phyloP scores from a whole-genome alignment of 495 filamentous ascomycete species.

The Lentithecium fluviatile region DNA sequence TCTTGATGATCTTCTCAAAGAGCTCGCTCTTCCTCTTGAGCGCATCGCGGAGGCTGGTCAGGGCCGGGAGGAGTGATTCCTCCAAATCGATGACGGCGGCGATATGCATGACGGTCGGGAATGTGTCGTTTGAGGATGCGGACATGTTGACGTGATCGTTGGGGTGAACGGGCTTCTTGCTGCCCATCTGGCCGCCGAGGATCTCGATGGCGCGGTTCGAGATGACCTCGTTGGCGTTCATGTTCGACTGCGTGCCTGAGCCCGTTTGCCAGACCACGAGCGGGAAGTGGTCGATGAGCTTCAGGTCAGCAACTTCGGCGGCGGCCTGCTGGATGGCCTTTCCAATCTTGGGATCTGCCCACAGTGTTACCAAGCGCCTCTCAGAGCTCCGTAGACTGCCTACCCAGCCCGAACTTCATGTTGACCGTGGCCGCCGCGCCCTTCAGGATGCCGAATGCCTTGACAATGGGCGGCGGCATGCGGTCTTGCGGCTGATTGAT shows the following conservation, averaged over 20 bases:
- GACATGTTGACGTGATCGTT: constrained; percentile 99
- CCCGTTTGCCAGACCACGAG: constrained; percentile 99
- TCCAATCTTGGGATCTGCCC: constrained; percentile 80
- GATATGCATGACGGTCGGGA: constrained; percentile 99
- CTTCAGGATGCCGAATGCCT: constrained; percentile 96
- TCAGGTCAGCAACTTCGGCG: constrained; percentile 86
- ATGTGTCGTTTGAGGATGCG: constrained; percentile 97
- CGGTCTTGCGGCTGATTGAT: constrained; percentile 99
- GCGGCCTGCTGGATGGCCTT: constrained; percentile 93
- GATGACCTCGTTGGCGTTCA: constrained; percentile 99
- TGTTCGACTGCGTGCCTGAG: constrained; percentile 98
- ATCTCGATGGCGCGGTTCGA: constrained; percentile 99
- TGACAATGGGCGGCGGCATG: constrained; percentile 90
- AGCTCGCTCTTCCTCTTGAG: constrained; percentile 87
- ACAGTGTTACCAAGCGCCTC: constrained; percentile 16
- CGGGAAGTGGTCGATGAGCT: constrained; percentile 96
- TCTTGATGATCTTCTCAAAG: constrained; percentile 95
- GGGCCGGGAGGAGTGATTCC: constrained; percentile 75
- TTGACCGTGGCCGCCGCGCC: constrained; percentile 95
- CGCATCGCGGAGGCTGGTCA: constrained; percentile 75
- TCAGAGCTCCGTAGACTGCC: constrained; percentile 20
- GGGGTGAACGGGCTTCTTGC: constrained; percentile 97
- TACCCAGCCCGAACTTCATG: constrained; percentile 93
- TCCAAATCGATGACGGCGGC: constrained; percentile 93
- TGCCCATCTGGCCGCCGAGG: constrained; percentile 86